phyloP scores from a whole-genome alignment of 2,329 filamentous ascomycete species.

The Aureobasidium musti region DNA sequence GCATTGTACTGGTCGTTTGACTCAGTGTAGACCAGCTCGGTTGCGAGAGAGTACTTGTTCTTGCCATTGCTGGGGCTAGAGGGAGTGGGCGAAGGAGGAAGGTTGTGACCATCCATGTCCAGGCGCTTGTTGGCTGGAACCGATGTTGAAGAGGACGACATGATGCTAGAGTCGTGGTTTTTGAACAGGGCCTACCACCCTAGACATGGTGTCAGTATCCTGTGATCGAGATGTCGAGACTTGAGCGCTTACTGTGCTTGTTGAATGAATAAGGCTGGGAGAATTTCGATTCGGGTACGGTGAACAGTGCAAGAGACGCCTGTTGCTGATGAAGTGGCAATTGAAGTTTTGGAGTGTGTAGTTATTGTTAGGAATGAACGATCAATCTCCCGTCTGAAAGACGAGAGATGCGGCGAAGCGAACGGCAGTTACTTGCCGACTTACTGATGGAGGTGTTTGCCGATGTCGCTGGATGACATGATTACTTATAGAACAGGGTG shows the following conservation, averaged over 20 bases:
- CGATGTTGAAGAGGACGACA: conserved; percentile 23
- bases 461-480: too few relatives aligned
- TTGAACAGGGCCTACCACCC: conserved; percentile 26
- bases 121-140: conserved; percentile 50
- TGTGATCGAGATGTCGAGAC: too few relatives aligned
- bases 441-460: too few relatives aligned
- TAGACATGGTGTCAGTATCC: too few relatives aligned
- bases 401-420: neutral
- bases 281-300: neutral
- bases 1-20: conserved; percentile 95
- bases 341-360: neutral
- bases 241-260: neutral
- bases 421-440: neutral
- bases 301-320: neutral
- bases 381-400: neutral
- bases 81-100: conserved; percentile 89
- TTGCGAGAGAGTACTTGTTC: conserved; percentile 83
- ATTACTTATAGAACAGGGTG: too few relatives aligned
- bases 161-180: conserved; percentile 23
- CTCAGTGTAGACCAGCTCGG: conserved; percentile 95
- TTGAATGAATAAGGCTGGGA: neutral
- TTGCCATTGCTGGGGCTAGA: conserved; percentile 84
- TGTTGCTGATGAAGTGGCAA: neutral
- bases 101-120: conserved; percentile 78
- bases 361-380: neutral